Base-by-base conservation (phyloP, 768 basidiomycete species). In the Phanerochaete sordida region DNA sequence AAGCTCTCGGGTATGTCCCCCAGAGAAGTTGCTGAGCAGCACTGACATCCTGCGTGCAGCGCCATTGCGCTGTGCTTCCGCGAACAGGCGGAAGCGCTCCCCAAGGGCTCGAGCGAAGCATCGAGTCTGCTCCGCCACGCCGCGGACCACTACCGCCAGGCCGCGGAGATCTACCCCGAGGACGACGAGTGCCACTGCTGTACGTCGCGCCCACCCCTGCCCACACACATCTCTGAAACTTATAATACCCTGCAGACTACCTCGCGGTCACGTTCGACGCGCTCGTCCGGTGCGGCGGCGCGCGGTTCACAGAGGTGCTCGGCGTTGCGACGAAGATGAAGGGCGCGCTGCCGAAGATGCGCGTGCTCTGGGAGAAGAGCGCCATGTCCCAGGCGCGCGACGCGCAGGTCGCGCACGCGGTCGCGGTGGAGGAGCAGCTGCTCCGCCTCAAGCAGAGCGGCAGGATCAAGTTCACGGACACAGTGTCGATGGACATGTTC, bases 121-220 rank as follows among this genome's bases (percentile, higher is more conserved):
- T 19, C 7, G 13, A 46, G 50, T 23, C 37, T 35, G 7, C 35
- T 31, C 30, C 16, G 15, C 24, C 21, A 33, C 6, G 56, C 53
- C 0, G 45, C 59, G 9, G 37, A 30, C 24, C 24, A 44, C 28
- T 58, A 58, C 24, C 11, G 30, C 19, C 24, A 35, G n/a, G 59
- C 51, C 15, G 33, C 51, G 1, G 24, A 19, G 12, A 26, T 21
- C 3, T 55, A 54, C 26, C 59, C 59, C 12, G 21, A n/a, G 24
- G 63, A 64, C 46, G 59, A 64, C 46, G 63, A 64, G 46, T 33
- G n/a, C 4, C 35, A 54, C n/a, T 12, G 33, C 12, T 61, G 59
- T 60, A 33, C 51, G 57, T 27, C 31, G 19, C 46, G 5, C 39
- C 30, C 8, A 3, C 16, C 16, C 11, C n/a, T 26, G 3, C 27